A percentile compares a stretch with the other conserved stretches of the same genome.
Evolutionary conservation across 768 basidiomycete species (phyloP).

Genomic region (Collybiopsis confluens): DNA sequence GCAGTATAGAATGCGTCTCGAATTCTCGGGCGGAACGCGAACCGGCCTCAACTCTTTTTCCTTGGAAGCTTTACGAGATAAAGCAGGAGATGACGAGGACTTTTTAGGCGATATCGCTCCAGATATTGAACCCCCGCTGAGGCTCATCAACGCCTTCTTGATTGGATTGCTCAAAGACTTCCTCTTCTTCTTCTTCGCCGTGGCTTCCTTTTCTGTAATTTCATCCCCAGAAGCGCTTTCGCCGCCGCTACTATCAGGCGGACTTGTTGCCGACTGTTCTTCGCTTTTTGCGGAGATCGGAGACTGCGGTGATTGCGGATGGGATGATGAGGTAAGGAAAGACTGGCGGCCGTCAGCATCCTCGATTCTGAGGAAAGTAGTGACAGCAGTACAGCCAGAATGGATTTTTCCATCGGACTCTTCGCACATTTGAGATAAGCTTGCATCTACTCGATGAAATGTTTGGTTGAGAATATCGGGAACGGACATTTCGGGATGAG

Average conservation of each 20-base stretch:
- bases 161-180: slow-evolving; percentile 42
- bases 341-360: slow-evolving; percentile 71
- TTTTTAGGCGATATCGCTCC: slow-evolving; percentile 26
- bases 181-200: slow-evolving; percentile 39
- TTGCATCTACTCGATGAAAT: slow-evolving; percentile 87
- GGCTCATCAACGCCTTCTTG: slow-evolving; percentile 50
- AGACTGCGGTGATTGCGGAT: slow-evolving; percentile 29
- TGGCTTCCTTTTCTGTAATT: slow-evolving; percentile 22
- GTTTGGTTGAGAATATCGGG: slow-evolving; percentile 91
- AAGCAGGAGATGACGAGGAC: slow-evolving; percentile 30
- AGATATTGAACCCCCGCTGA: slow-evolving; percentile 36
- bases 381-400: slow-evolving; percentile 95
- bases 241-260: slow-evolving; percentile 43
- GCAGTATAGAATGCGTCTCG: slow-evolving; percentile 82
- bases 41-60: slow-evolving; percentile 26
- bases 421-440: slow-evolving; percentile 79
- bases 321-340: slow-evolving; percentile 40
- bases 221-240: slow-evolving; percentile 31
- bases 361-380: slow-evolving; percentile 91
- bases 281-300: slow-evolving; percentile 26
- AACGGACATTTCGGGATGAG: slow-evolving; percentile 53
- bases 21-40: slow-evolving; percentile 41
- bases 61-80: slow-evolving; percentile 21
- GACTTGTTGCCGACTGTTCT: slow-evolving; percentile 26
- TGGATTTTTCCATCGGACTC: slow-evolving; percentile 90